These are phyloP conservation scores for Oryza nivara DNA, from an alignment of 176 grass and related monocot genomes.

Conservation along the genomic window DNA sequence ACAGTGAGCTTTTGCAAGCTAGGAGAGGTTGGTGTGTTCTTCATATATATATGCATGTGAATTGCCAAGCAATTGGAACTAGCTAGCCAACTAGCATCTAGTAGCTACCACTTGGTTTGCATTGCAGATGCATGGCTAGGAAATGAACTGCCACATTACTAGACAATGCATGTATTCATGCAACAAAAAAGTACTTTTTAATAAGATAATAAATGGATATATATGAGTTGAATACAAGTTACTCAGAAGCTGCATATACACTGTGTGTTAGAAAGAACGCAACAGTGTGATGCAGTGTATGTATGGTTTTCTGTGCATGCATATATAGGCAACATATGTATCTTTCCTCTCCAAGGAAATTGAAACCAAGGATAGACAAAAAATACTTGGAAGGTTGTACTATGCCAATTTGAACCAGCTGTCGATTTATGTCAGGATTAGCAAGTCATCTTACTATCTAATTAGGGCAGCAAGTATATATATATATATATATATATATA, in stretches of 20 bases:
- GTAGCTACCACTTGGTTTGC: neutral
- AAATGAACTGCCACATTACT: constrained; percentile 12
- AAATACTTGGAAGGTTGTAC: neutral
- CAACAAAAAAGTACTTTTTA: neutral
- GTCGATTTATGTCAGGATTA: neutral
- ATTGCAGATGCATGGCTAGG: neutral
- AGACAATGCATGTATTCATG: constrained; percentile 28
- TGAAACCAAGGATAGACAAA: neutral
- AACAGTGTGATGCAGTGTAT: neutral
- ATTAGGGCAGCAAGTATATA: neutral
- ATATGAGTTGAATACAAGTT: neutral
- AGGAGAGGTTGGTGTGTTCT: constrained; percentile 2
- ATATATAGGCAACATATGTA: neutral
- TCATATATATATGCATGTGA: constrained; percentile 21
- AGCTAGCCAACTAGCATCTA: neutral
- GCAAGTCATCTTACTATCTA: neutral
- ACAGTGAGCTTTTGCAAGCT: neutral
- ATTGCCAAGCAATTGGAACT: constrained; percentile 47
- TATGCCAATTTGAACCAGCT: neutral
- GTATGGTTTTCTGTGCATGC: constrained; percentile 40
- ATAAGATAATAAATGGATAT: neutral
- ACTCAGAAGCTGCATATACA: neutral
- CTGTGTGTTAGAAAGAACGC: neutral
- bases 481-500: neutral
- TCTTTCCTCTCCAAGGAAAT: constrained; percentile 3